Conservation (phyloP, 2,329 filamentous ascomycete genomes). For the Claviceps fusiformis region DNA sequence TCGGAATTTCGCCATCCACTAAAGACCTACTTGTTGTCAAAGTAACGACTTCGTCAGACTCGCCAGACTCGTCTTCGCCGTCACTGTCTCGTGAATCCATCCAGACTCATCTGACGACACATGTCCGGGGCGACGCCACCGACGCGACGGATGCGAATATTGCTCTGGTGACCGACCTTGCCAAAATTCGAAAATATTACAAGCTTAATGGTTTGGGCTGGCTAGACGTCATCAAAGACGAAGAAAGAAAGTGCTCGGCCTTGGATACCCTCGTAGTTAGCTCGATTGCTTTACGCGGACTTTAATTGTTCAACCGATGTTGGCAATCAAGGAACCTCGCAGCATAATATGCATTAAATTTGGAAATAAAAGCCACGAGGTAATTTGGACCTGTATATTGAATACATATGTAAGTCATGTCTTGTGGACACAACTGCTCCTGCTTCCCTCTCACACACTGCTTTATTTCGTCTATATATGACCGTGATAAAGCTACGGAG, state of each 20-base stretch:
- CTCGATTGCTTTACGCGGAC: conserved; percentile 50
- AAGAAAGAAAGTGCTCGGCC: conserved; percentile 32
- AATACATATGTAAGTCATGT: not conserved
- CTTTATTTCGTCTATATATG: not conserved
- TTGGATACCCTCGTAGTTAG: conserved; percentile 59
- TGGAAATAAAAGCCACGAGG: not conserved
- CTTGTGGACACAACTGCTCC: not conserved
- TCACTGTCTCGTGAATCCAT: conserved; percentile 31
- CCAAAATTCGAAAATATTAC: conserved; percentile 70
- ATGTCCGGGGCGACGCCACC: conserved; percentile 47
- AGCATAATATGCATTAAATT: not conserved
- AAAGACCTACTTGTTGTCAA: conserved; percentile 70
- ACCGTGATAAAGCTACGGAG: not conserved
- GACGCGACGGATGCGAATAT: conserved; percentile 53
- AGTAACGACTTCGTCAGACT: conserved; percentile 40
- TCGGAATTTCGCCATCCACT: conserved; percentile 63
- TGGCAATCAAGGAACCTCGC: not conserved
- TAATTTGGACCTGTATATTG: too few species aligned
- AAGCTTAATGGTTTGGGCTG: conserved; percentile 56
- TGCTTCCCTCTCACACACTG: not conserved
- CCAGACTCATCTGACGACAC: conserved; percentile 42
- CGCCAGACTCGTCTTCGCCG: conserved; percentile 24
- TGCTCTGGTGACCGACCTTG: conserved; percentile 44
- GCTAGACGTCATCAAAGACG: conserved; percentile 31
- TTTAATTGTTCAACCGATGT: conserved; percentile 12